Evolutionary conservation across 2,329 filamentous ascomycete genomes (phyloP).

Genomic region (Monosporascus sp.): DNA sequence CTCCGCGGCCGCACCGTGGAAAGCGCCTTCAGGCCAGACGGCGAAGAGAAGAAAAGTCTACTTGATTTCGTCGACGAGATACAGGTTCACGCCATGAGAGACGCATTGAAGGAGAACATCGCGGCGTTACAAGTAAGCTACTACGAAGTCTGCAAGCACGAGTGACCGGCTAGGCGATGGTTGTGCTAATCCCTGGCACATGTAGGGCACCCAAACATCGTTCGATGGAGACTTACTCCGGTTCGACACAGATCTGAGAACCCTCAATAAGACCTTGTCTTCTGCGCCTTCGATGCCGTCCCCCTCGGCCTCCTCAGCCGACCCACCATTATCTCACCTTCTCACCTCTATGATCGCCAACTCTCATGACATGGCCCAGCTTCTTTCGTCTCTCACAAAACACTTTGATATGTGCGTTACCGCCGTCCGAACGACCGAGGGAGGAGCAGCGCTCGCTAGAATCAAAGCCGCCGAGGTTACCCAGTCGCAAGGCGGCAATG

Average conservation of each 20-base stretch:
- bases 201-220: conserved; percentile 56
- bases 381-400: conserved; percentile 72
- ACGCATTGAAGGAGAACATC: conserved; percentile 65
- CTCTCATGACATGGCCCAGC: conserved; percentile 75
- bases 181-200: conserved; percentile 11
- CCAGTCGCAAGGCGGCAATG: conserved; percentile 40
- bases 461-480: conserved; percentile 62
- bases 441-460: conserved; percentile 63
- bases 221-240: conserved; percentile 72
- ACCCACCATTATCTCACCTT: conserved; percentile 44
- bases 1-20: conserved; percentile 62
- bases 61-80: conserved; percentile 74
- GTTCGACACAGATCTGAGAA: conserved; percentile 70
- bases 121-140: conserved; percentile 58
- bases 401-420: conserved; percentile 94
- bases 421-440: conserved; percentile 85
- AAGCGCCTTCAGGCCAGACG: conserved; percentile 53
- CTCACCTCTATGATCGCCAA: conserved; percentile 64
- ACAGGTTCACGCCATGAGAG: conserved; percentile 59
- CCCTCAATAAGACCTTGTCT: conserved; percentile 54
- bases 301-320: conserved; percentile 30
- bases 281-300: conserved; percentile 32
- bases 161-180: background rate
- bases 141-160: background rate
- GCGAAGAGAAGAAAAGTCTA: conserved; percentile 56